Evolutionary conservation across 106 monocot species (phyloP), one percentile per base, ranked within the genome.

Genomic region (Platanthera zijinensis): DNA sequence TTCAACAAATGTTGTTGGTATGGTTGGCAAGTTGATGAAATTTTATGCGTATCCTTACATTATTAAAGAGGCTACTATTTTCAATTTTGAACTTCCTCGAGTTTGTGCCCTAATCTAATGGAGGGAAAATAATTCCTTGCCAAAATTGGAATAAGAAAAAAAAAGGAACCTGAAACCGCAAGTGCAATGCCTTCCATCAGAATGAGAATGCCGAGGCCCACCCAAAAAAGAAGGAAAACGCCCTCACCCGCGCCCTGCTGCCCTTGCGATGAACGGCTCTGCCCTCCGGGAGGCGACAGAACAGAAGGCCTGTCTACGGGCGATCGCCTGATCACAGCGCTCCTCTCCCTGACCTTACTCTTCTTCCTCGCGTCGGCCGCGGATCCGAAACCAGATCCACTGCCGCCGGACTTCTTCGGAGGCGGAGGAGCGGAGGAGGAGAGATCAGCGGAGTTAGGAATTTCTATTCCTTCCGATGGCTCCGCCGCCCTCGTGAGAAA

Each of bases 191-290:
- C 93, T 77, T 94, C 93, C 11, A 86, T 52, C 57, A 94, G 84
- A 48, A 94, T 94, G 52, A 94, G 76, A 17, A 52, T 7, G 15
- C 93, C 93, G 22, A 94, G 86, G n/a, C 86, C 90, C 4, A 88
- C 28, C 93, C 93, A 94, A 8, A 88, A 76, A 57, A 94, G 84
- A 9, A 94, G 78, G 75, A 94, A 94, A 2, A 90, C 88, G 72
- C 77, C 84, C 79, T 90, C 90, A 62, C 82, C 86, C 18, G 66
- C 88, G 21, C 56, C 52, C 57, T 45, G 82, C 80, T 90, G 76
- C 80, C 71, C 62, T 70, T 71, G 71, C 5, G 63, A 69, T 45
- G 70, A 30, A 39, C 82, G 54, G 12, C 50, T 73, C 8, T 75
- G 66, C 45, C 77, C 78, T 18, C 63, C 25, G 13, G 56, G 48